Evolutionary conservation across 306 rosid species (phyloP).

Genomic region (Glycine latifolia): DNA sequence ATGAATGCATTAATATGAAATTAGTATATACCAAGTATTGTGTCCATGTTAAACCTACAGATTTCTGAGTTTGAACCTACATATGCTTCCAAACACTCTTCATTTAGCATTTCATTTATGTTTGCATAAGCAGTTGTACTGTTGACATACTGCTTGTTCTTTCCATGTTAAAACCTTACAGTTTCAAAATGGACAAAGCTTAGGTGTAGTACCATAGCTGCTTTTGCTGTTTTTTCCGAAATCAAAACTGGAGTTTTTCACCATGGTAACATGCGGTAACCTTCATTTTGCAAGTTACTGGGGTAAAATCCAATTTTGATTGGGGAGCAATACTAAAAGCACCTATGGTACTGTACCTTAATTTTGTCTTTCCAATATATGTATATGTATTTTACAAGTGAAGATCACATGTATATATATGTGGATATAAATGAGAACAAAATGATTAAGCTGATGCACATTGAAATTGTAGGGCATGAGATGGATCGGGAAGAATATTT

Average conservation of each 20-base stretch:
- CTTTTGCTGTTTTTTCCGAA: not conserved
- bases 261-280: not conserved
- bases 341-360: not conserved
- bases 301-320: not conserved
- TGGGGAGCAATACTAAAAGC: not conserved
- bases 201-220: not conserved
- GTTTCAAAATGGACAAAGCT: not conserved
- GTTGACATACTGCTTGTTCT: conserved; percentile 25
- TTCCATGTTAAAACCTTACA: not conserved
- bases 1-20: not conserved
- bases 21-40: conserved; percentile 11
- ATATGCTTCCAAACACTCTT: conserved; percentile 11
- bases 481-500: conserved; percentile 68
- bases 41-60: not conserved
- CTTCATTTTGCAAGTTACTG: not conserved
- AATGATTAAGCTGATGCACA: conserved; percentile 44
- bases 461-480: conserved; percentile 62
- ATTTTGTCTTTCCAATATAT: not conserved
- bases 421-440: not conserved
- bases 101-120: conserved; percentile 4
- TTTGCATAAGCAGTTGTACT: conserved; percentile 15
- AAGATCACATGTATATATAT: too few species aligned
- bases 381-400: not conserved
- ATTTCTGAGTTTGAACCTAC: conserved; percentile 11
- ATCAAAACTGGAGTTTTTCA: not conserved